Percentiles rank a stretch among this genome's conserved stretches.
Conservation (phyloP, 1,284 basidiomycete species). For the Sanguinoderma infundibulare region DNA sequence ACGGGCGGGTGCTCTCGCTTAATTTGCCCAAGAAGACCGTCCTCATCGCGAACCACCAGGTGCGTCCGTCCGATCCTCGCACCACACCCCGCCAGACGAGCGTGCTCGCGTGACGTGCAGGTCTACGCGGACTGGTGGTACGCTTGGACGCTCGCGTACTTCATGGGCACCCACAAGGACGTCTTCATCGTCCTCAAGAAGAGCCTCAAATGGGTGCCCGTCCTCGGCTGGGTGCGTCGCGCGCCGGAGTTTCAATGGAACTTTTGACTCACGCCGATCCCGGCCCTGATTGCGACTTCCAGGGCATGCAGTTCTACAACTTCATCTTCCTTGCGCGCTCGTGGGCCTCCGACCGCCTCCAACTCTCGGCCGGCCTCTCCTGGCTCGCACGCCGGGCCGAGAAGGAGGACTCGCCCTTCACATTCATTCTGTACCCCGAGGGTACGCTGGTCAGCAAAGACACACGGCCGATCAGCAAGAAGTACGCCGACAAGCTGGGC, state of each 20-base stretch:
- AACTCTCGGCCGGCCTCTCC: constrained; percentile 63
- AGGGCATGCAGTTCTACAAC: constrained; percentile 91
- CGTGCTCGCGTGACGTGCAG: constrained; percentile 42
- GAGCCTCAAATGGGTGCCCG: constrained; percentile 85
- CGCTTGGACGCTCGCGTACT: constrained; percentile 86
- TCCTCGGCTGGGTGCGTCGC: constrained; percentile 82
- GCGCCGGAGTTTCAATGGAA: background rate
- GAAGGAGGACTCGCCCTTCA: constrained; percentile 70
- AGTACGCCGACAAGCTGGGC: constrained; percentile 82
- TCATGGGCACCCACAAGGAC: constrained; percentile 71
- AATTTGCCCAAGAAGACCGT: constrained; percentile 80
- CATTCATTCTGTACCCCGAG: constrained; percentile 90
- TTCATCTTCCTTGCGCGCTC: constrained; percentile 91
- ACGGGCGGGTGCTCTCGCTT: constrained; percentile 63
- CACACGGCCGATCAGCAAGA: constrained; percentile 83
- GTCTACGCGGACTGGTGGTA: constrained; percentile 94
- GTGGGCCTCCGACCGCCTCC: constrained; percentile 81
- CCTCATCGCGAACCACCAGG: constrained; percentile 84
- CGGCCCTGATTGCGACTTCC: constrained; percentile 4
- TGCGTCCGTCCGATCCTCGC: constrained; percentile 35
- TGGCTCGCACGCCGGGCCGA: constrained; percentile 64
- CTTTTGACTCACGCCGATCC: background rate
- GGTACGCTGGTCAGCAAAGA: constrained; percentile 87
- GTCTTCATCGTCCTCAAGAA: constrained; percentile 92
- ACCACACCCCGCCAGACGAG: background rate